Evolutionary conservation across 371 early-diverging fungal genomes (phyloP).

Genomic region (Agmasoma carcini): DNA sequence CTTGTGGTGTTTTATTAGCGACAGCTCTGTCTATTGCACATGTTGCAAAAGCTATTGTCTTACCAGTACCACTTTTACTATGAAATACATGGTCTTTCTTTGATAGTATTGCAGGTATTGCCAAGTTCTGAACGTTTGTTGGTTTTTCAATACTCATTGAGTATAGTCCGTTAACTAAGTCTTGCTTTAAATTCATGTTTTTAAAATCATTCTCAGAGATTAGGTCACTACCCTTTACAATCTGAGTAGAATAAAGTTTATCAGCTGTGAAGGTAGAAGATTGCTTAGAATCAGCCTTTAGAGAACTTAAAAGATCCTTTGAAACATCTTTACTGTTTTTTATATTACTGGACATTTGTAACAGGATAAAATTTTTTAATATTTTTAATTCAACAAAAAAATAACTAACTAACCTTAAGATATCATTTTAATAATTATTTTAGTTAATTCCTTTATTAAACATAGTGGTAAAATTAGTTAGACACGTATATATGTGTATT

Average conservation of each 20-base stretch:
- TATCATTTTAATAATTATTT: no score
- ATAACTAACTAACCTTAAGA: no score
- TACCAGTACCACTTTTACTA: conserved; percentile 76
- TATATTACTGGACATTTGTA: not conserved
- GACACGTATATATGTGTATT: no score
- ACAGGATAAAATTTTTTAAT: not conserved
- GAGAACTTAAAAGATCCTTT: conserved; percentile 18
- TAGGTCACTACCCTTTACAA: conserved; percentile 12
- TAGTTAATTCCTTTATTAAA: no score
- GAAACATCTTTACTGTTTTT: conserved; percentile 33
- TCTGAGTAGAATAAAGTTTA: not conserved
- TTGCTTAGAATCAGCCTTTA: conserved; percentile 30
- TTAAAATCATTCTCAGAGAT: conserved; percentile 21
- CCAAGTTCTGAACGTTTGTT: conserved; percentile 45
- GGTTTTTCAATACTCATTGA: conserved; percentile 47
- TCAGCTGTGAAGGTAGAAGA: conserved; percentile 5
- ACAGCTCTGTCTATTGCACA: conserved; percentile 32
- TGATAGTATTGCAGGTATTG: conserved; percentile 39
- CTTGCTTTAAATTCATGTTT: conserved; percentile 28
- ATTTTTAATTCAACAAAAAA: no score
- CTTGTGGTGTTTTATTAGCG: conserved; percentile 56
- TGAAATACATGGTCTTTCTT: conserved; percentile 47
- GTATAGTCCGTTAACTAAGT: conserved; percentile 43
- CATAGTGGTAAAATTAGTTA: no score
- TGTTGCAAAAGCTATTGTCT: conserved; percentile 68